Evolutionary conservation across 2,329 filamentous ascomycete species (phyloP).

Genomic region (Colletotrichum graminicola): DNA sequence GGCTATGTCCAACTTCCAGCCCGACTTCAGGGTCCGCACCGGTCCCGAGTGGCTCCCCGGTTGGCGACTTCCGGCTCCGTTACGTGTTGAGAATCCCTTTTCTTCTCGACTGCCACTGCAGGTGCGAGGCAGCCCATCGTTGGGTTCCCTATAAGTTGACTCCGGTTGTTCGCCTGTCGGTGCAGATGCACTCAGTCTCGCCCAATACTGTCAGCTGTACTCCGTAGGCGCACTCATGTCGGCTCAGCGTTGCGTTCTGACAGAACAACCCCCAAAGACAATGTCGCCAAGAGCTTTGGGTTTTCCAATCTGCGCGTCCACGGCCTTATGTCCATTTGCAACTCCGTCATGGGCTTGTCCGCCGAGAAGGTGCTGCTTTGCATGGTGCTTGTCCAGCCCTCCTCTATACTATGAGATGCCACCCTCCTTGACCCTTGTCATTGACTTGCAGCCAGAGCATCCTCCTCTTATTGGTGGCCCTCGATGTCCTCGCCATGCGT

Average conservation of each 20-base stretch:
- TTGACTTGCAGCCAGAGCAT: slow-evolving; percentile 16
- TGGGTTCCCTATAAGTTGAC: background rate
- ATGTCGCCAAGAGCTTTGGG: slow-evolving; percentile 1
- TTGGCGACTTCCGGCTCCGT: background rate
- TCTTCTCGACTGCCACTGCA: background rate
- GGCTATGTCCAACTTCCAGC: background rate
- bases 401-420: slow-evolving; percentile 23
- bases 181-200: background rate
- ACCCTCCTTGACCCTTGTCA: slow-evolving; percentile 30
- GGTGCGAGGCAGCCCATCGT: too few relatives aligned
- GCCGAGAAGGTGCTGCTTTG: slow-evolving; percentile 22
- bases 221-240: background rate
- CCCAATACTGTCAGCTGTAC: background rate
- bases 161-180: background rate
- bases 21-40: background rate
- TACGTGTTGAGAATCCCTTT: background rate
- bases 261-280: slow-evolving; percentile 1
- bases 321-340: slow-evolving; percentile 8
- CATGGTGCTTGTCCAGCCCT: slow-evolving; percentile 24
- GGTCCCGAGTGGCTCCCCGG: background rate
- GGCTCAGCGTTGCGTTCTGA: background rate
- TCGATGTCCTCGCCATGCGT: slow-evolving; percentile 13
- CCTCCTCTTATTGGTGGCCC: slow-evolving; percentile 28
- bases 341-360: slow-evolving; percentile 8
- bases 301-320: background rate